Conservation (phyloP, 2,329 filamentous ascomycete species). For the Lasiodiplodia hormozganensis region DNA sequence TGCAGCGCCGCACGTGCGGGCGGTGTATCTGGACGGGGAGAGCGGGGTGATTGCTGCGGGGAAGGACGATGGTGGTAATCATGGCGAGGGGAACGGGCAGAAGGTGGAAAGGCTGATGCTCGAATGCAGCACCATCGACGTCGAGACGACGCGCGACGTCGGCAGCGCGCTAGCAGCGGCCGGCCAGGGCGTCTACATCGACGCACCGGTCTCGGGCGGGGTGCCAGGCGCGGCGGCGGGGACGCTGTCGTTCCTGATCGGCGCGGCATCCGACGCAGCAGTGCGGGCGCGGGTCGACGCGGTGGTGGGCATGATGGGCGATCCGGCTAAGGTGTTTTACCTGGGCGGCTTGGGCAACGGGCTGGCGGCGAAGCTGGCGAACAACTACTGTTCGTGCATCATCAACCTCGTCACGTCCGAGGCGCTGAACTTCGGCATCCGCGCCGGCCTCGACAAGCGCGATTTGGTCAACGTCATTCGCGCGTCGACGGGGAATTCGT, state of each 20-base stretch:
- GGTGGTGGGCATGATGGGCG: constrained; percentile 37
- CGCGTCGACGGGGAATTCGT: constrained; percentile 41
- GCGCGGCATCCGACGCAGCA: constrained; percentile 17
- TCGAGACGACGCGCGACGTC: constrained; percentile 38
- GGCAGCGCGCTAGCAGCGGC: constrained; percentile 33
- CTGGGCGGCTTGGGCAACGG: constrained; percentile 39
- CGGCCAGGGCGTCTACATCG: constrained; percentile 38
- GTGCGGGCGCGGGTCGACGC: constrained; percentile 32
- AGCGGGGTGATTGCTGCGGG: constrained; percentile 38
- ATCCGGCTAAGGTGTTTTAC: constrained; percentile 41
- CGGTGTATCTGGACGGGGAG: constrained; percentile 39
- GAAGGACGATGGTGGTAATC: constrained; percentile 24
- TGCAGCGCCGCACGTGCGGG: constrained; percentile 37
- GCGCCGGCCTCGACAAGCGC: constrained; percentile 40
- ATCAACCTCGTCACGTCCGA: constrained; percentile 43
- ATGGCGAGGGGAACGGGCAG: too few species aligned
- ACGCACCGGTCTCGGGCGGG: constrained; percentile 44
- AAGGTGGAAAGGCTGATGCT: constrained; percentile 34
- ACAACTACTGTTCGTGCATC: constrained; percentile 43
- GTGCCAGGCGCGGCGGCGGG: constrained; percentile 41
- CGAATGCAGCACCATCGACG: constrained; percentile 45
- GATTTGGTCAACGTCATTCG: constrained; percentile 40
- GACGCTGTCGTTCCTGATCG: constrained; percentile 39
- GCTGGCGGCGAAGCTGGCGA: constrained; percentile 43
- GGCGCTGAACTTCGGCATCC: constrained; percentile 42